Evolutionary conservation across 2,329 filamentous ascomycete species (phyloP).

Genomic region (Paracamarosporium sp.): DNA sequence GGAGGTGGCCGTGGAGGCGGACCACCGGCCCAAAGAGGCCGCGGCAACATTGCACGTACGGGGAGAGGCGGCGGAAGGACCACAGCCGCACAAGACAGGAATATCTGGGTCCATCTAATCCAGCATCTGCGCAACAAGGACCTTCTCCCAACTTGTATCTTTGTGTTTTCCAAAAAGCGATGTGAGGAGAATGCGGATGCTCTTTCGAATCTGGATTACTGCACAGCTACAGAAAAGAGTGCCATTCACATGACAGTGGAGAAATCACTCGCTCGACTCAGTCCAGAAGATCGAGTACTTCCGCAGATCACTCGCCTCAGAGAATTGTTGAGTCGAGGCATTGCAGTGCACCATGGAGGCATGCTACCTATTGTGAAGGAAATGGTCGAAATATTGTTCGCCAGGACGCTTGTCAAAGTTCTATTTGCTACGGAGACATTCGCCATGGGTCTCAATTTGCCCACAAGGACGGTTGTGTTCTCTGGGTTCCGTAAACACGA

Average conservation of each 20-base stretch:
- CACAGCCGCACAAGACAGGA: constrained; percentile 92
- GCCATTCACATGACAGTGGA: constrained; percentile 97
- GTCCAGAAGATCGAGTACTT: constrained; percentile 86
- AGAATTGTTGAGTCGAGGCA: constrained; percentile 84
- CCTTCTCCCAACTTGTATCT: constrained; percentile 91
- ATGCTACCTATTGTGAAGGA: constrained; percentile 97
- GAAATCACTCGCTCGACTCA: constrained; percentile 88
- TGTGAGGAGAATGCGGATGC: constrained; percentile 98
- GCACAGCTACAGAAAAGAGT: constrained; percentile 91
- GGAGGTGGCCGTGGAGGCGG: constrained; percentile 60
- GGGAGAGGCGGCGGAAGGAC: constrained; percentile 86
- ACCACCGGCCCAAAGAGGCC: constrained; percentile 62
- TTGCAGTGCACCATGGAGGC: constrained; percentile 95
- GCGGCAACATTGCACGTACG: constrained; percentile 87
- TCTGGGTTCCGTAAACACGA: constrained; percentile 97
- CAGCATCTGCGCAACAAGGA: constrained; percentile 87
- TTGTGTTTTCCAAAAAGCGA: constrained; percentile 97
- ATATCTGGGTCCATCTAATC: constrained; percentile 94
- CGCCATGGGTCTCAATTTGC: constrained; percentile 96
- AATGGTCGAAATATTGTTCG: constrained; percentile 95
- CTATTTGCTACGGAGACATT: constrained; percentile 98
- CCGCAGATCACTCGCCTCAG: constrained; percentile 89
- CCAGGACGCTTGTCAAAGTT: constrained; percentile 92
- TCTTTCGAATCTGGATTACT: constrained; percentile 93
- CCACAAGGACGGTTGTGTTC: constrained; percentile 95